Percentiles rank a stretch among this genome's conserved stretches.
Conservation (phyloP, 768 basidiomycete species). For the Xerocomellus intermedius region DNA sequence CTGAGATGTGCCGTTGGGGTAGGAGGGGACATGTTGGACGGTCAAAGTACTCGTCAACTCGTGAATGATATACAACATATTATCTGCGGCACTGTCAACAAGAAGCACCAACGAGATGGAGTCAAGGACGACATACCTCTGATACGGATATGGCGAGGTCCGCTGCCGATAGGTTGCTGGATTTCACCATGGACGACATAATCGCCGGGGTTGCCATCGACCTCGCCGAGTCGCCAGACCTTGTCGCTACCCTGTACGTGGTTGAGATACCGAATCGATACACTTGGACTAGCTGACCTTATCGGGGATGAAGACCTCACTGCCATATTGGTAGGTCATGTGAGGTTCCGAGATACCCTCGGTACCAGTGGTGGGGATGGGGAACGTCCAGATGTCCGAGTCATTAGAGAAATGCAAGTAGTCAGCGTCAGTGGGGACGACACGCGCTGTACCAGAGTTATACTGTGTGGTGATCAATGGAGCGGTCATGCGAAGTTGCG, state of each 20-base stretch:
- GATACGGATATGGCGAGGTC: slow-evolving; percentile 53
- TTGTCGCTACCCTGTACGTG: slow-evolving; percentile 56
- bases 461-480: slow-evolving; percentile 37
- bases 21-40: slow-evolving; percentile 48
- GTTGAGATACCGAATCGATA: not conserved
- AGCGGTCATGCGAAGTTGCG: no score
- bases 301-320: slow-evolving; percentile 64
- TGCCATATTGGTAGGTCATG: slow-evolving; percentile 54
- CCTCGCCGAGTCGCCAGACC: slow-evolving; percentile 60
- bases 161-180: slow-evolving; percentile 56
- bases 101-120: not conserved
- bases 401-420: slow-evolving; percentile 31
- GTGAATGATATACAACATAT: slow-evolving; percentile 52
- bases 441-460: slow-evolving; percentile 49
- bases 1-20: slow-evolving; percentile 49
- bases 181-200: slow-evolving; percentile 62
- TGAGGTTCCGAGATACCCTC: slow-evolving; percentile 57
- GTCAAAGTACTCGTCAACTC: slow-evolving; percentile 57
- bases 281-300: slow-evolving; percentile 40
- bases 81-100: slow-evolving; percentile 33
- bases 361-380: slow-evolving; percentile 34
- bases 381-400: slow-evolving; percentile 53
- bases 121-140: slow-evolving; percentile 24
- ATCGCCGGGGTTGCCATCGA: slow-evolving; percentile 38
- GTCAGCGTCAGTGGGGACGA: slow-evolving; percentile 48